Evolutionary conservation across 2,329 filamentous ascomycete species (phyloP).

Genomic region (Colletotrichum neosansevieriae): DNA sequence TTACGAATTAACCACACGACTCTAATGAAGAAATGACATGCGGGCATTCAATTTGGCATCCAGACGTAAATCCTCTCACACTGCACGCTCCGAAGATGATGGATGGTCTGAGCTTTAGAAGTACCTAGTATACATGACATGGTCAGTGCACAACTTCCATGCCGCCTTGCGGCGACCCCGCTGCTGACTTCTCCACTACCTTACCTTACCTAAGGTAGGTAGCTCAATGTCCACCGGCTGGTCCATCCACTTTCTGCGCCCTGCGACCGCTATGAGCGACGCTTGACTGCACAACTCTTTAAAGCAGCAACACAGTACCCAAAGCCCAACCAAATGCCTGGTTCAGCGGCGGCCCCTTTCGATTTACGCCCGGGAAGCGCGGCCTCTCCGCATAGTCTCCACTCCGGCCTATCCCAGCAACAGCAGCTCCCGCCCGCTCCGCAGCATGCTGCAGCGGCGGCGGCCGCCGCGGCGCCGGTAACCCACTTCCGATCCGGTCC

Average conservation of each 20-base stretch:
- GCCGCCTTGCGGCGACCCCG: constrained; percentile 22
- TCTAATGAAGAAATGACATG: not conserved
- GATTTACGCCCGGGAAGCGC: constrained; percentile 19
- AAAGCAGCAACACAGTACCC: constrained; percentile 39
- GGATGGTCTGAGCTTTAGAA: not conserved
- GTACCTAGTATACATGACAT: not conserved
- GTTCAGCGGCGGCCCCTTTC: constrained; percentile 16
- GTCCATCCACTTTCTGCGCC: constrained; percentile 22
- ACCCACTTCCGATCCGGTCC: constrained; percentile 38
- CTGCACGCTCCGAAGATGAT: not conserved
- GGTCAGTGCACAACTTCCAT: constrained; percentile 32
- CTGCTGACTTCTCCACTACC: not conserved
- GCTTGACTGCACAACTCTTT: constrained; percentile 23
- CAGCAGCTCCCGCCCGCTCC: constrained; percentile 38
- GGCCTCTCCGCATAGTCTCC: constrained; percentile 29
- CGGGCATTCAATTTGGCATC: no score
- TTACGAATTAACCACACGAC: constrained; percentile 5
- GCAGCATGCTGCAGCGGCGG: not conserved
- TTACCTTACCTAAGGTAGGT: no score
- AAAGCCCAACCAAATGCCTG: constrained; percentile 19
- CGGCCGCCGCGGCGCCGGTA: not conserved
- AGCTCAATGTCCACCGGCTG: not conserved
- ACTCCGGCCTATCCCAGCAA: constrained; percentile 43
- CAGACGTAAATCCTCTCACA: no score
- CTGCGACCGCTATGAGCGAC: not conserved